A percentile compares a stretch with the other conserved stretches of the same genome.
Evolutionary conservation across 768 basidiomycete species (phyloP).

Genomic region (Scleroderma bovista): DNA sequence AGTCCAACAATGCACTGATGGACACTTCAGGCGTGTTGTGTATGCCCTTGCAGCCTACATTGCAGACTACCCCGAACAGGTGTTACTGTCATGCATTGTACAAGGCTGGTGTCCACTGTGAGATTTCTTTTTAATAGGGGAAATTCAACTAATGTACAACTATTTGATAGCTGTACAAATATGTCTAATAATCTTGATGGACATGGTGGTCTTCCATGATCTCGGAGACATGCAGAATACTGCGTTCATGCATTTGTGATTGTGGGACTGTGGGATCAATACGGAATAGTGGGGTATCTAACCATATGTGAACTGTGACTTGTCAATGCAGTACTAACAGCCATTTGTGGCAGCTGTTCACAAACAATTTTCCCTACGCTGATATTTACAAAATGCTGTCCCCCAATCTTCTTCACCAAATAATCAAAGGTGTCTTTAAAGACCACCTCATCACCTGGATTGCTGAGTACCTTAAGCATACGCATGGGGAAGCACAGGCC

Average conservation of each 20-base stretch:
- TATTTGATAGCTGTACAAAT: neutral
- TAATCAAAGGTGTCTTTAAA: constrained; percentile 9
- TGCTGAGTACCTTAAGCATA: neutral
- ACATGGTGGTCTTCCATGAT: neutral
- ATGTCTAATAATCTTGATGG: neutral
- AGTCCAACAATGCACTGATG: constrained; percentile 25
- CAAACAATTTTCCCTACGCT: too few relatives aligned
- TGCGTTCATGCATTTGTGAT: neutral
- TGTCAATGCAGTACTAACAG: neutral
- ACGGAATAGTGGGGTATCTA: neutral
- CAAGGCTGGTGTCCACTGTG: too few relatives aligned
- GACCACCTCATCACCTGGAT: constrained; percentile 11
- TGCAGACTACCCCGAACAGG: too few relatives aligned
- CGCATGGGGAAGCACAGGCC: neutral
- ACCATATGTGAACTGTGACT: neutral
- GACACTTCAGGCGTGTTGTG: constrained; percentile 23
- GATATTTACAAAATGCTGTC: too few relatives aligned
- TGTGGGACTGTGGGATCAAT: neutral
- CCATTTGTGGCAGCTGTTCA: neutral
- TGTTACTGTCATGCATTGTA: too few relatives aligned
- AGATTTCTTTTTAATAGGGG: neutral
- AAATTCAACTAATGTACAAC: neutral
- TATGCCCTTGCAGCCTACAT: constrained; percentile 34
- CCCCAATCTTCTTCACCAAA: too few relatives aligned
- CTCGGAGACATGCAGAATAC: too few relatives aligned